A percentile compares a stretch with the other conserved stretches of the same genome.
Evolutionary conservation across 164 flowering plant genomes (phyloP).

Genomic region (Houttuynia cordata): DNA sequence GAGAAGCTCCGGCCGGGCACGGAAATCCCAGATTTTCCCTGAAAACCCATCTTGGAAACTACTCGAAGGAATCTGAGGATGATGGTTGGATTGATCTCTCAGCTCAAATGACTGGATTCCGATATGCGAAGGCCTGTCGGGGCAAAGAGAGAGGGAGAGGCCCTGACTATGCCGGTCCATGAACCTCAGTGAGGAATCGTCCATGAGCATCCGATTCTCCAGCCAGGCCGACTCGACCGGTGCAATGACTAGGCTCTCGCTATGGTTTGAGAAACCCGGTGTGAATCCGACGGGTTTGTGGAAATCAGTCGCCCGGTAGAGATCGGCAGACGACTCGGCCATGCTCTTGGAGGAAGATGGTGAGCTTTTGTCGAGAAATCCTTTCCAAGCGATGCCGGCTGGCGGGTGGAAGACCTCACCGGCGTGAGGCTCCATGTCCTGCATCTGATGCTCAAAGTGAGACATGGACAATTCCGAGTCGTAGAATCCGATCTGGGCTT

Average conservation of each 20-base stretch:
- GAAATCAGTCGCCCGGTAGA: constrained; percentile 15
- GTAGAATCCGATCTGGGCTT: constrained; percentile 23
- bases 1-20: constrained; percentile 6
- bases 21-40: constrained; percentile 19
- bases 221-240: constrained; percentile 13
- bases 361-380: constrained; percentile 18
- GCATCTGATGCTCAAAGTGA: constrained; percentile 8
- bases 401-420: constrained; percentile 14
- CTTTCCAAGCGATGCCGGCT: constrained; percentile 25
- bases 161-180: constrained; percentile 67
- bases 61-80: constrained; percentile 11
- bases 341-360: constrained; percentile 25
- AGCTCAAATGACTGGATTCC: constrained; percentile 63
- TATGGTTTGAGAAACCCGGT: constrained; percentile 8
- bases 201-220: constrained; percentile 10
- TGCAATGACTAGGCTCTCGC: constrained; percentile 27
- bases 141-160: constrained; percentile 58
- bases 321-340: constrained; percentile 3
- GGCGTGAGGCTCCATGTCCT: constrained; percentile 4
- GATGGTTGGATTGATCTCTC: constrained; percentile 21
- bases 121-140: constrained; percentile 38
- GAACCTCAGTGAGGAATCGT: constrained; percentile 26
- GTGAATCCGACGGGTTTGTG: constrained; percentile 8
- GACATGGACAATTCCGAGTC: constrained; percentile 27
- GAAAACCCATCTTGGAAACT: constrained; percentile 21